Evolutionary conservation across 2,329 filamentous ascomycete species (phyloP), one percentile per base, ranked within the genome.

Genomic region (Massarina eburnea): DNA sequence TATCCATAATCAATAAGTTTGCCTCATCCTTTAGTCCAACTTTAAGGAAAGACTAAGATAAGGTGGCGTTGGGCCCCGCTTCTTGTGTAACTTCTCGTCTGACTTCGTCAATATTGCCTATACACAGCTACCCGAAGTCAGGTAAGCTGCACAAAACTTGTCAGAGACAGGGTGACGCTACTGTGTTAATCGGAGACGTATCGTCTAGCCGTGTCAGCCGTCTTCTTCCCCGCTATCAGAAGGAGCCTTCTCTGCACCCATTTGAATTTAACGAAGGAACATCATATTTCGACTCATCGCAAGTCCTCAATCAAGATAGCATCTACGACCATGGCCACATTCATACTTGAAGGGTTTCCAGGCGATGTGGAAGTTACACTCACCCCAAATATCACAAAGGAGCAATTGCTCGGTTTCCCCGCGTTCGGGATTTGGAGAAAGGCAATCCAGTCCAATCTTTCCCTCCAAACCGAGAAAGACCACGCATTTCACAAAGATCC

Each of bases 381-480:
- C 10, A 68, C 68, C 2, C 37, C 67, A 10, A 70, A 73, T 39
- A 61, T 80, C 12, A 63, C 62, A 3, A 52, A 71, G 49, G 68
- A 75, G 14, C 70, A 76, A 40, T 61, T 81, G 3, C 66, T 75
- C 15, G 64, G 66, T 1, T 82, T 82, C 43, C 74, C 75, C 4
- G 76, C 80, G 0, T 80, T 82, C 59, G 75, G 77, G 32, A 73
- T 72, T 30, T 84, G 81, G 81, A 68, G 79, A 3, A 62, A 65
- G 1, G 79, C 75, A 0, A 60, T 83, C 1, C 71, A 76, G 29
- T 67, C 70, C 19, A 78, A 77, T 0, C 64, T 83, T 3, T 59
- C 67, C 0, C 67, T 72, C 2, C 80, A 83, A 58, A 48, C 71
- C 3, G 33, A 71, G 12, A 49, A 69, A 14, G 53, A 62, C 7